A percentile compares a stretch with the other conserved stretches of the same genome.
Conservation (phyloP, 306 rosid genomes). For the Lupinus albus region DNA sequence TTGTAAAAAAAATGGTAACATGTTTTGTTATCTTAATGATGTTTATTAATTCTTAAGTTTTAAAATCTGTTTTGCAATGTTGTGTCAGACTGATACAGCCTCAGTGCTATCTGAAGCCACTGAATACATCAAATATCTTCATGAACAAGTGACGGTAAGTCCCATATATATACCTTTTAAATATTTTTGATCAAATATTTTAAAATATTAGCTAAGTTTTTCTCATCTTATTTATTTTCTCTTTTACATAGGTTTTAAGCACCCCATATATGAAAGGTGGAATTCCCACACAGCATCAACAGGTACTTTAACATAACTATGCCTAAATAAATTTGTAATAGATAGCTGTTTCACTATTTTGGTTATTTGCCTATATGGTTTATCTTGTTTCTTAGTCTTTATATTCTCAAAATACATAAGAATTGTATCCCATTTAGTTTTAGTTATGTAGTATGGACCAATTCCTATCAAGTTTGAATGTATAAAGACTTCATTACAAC, state of each 20-base stretch:
- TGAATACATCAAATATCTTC: conserved; percentile 95
- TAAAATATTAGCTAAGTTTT: neutral
- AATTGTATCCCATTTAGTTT: too few relatives aligned
- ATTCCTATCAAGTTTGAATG: too few relatives aligned
- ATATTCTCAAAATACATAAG: too few relatives aligned
- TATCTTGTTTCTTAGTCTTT: too few relatives aligned
- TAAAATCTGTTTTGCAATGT: conserved; percentile 1
- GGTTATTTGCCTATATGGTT: too few relatives aligned
- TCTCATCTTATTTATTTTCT: neutral
- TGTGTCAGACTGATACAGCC: conserved; percentile 95
- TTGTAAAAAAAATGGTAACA: neutral
- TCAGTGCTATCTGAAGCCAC: conserved; percentile 99
- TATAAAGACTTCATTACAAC: too few relatives aligned
- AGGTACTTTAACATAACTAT: conserved; percentile 47
- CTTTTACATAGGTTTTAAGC: conserved; percentile 62
- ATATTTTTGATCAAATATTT: neutral
- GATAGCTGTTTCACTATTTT: too few relatives aligned
- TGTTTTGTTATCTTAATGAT: neutral
- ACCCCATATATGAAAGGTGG: conserved; percentile 95
- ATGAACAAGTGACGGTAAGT: conserved; percentile 90
- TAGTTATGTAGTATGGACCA: too few relatives aligned
- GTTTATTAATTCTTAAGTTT: conserved; percentile 1
- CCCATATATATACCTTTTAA: conserved; percentile 44
- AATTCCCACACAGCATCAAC: conserved; percentile 75
- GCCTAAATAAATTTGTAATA: too few relatives aligned